Evolutionary conservation across 2,329 filamentous ascomycete genomes (phyloP), one percentile per base, ranked within the genome.

Genomic region (Cordyceps pruinosa): DNA sequence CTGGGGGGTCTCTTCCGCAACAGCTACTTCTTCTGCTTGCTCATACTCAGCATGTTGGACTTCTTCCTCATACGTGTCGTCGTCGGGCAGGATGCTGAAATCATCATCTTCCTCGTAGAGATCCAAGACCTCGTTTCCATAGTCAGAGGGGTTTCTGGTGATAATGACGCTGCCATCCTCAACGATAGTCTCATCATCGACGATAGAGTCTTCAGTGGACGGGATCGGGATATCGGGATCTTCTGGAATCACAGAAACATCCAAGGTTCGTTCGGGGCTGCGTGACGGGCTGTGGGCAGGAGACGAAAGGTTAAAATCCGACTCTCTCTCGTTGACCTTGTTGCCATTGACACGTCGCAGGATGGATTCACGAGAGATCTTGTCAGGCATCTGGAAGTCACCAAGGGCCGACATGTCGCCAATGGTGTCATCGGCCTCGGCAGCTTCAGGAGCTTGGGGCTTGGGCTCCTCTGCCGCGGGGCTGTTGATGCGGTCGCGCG

Each of bases 321-420:
- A 83, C 55, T 84, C 78, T 58, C 77, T 73, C 21, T 85, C 81
- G 45, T 81, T 76, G 48, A 72, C 64, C 59, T 77, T 73, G 64
- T 78, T 80, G 47, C 80, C 89, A 68, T 94, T 90, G 56, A 97
- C 87, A 61, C 93, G 90, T 54, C 89, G 86, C 65, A 97, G 77
- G 64, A 97, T 97, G 0, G 92, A 96, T 69, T 97, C 94, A 37
- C 93, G 84, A 9, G 93, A 97, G 67, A 97, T 96, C 56, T 87
- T 87, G 12, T 88, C 80, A 19, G 85, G 89, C 15, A 87, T 74
- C 62, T 87, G 79, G 64, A 87, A 87, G 58, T 86, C 82, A 60
- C 81, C 77, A 57, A 86, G 70, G 12, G 79, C 73, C 54, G 81
- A 80, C 63, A 86, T 70, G 56, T 88, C 84, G 46, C 81, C 83